Conservation (phyloP, 345 rosid genomes). For the Brassica cretica region DNA sequence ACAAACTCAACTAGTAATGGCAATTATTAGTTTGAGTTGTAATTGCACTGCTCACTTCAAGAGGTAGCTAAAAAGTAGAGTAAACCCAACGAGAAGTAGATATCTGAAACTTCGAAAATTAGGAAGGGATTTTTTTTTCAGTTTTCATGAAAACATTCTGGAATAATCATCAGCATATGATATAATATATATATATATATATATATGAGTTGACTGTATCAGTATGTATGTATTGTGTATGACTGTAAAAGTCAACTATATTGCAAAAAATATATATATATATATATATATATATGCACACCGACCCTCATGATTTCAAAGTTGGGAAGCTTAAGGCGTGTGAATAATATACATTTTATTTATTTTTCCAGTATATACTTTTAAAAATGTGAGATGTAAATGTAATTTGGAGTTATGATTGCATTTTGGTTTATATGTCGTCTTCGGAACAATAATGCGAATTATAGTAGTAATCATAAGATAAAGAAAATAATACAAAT, state of each 20-base stretch:
- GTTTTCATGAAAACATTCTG: neutral
- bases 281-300: conserved; percentile 10
- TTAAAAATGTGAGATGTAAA: conserved; percentile 23
- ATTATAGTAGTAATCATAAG: conserved; percentile 59
- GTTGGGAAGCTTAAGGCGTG: conserved; percentile 35
- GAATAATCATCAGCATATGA: conserved; percentile 1
- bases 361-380: neutral
- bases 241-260: conserved; percentile 38
- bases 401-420: conserved; percentile 50
- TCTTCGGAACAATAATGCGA: conserved; percentile 56
- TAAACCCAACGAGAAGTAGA: neutral
- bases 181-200: neutral
- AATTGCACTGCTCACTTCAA: neutral
- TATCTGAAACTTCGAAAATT: neutral
- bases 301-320: conserved; percentile 34
- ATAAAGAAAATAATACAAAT: conserved; percentile 50
- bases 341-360: neutral
- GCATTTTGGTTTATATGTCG: conserved; percentile 69
- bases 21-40: conserved; percentile 1
- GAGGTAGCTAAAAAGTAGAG: neutral
- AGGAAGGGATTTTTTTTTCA: neutral
- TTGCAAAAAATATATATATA: neutral
- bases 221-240: neutral
- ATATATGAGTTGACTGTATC: conserved; percentile 20
- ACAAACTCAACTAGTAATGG: conserved; percentile 33